Percentiles rank a stretch among this genome's conserved stretches.
phyloP scores from a whole-genome alignment of 768 basidiomycete genomes.

The Xanthoconium purpureum region DNA sequence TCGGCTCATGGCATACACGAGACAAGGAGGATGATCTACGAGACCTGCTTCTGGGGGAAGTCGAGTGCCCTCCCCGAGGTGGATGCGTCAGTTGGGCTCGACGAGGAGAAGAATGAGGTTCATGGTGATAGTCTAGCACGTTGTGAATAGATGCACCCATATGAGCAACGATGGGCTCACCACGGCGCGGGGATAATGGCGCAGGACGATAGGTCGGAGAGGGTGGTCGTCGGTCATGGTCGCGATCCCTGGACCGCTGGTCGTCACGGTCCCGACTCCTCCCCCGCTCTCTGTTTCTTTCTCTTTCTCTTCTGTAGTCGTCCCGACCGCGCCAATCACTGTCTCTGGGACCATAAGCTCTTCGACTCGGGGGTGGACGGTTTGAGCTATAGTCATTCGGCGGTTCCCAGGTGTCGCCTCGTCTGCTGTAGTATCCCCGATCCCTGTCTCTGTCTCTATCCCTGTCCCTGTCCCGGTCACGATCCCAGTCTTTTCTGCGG shows the following conservation, averaged over 20 bases:
- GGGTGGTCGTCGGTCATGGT: slow-evolving; percentile 18
- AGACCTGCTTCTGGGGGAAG: slow-evolving; percentile 22
- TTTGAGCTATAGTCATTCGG: background rate
- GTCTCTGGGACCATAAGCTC: slow-evolving; percentile 16
- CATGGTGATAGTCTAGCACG: slow-evolving; percentile 15
- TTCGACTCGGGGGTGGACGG: slow-evolving; percentile 9
- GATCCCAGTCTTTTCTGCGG: slow-evolving; percentile 25
- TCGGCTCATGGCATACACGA: slow-evolving; percentile 12
- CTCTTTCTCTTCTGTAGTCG: slow-evolving; percentile 22
- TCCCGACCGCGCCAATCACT: slow-evolving; percentile 21
- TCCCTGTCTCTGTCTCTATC: slow-evolving; percentile 19
- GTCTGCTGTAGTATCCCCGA: background rate
- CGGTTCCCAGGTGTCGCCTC: background rate
- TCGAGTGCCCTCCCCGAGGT: slow-evolving; percentile 22
- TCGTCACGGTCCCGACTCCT: slow-evolving; percentile 25
- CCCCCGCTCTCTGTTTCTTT: slow-evolving; percentile 18
- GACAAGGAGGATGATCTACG: slow-evolving; percentile 20
- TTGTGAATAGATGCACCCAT: background rate
- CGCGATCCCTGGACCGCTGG: slow-evolving; percentile 16
- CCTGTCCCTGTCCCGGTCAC: slow-evolving; percentile 21
- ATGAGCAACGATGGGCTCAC: slow-evolving; percentile 10
- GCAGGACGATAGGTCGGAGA: slow-evolving; percentile 20
- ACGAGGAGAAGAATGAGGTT: slow-evolving; percentile 9
- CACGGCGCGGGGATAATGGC: slow-evolving; percentile 25
- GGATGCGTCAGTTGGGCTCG: slow-evolving; percentile 13